Evolutionary conservation across 2,329 filamentous ascomycete genomes (phyloP).

Genomic region (Myriangium duriaei): DNA sequence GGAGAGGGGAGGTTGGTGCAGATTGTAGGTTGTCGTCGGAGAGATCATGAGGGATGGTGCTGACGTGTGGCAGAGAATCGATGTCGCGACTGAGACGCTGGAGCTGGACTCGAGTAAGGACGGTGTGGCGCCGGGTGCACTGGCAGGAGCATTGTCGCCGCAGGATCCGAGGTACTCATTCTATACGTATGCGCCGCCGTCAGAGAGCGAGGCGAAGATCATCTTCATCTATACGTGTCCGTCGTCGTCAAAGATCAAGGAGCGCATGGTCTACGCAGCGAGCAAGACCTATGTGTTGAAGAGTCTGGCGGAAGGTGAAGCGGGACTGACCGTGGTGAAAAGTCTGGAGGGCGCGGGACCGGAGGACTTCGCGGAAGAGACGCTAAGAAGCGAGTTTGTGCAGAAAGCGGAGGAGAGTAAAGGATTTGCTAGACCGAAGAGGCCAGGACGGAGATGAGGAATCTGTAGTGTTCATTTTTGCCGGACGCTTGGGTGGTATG

Average conservation of each 20-base stretch:
- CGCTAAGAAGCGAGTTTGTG: conserved; percentile 54
- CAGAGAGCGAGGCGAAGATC: conserved; percentile 42
- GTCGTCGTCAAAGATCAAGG: conserved; percentile 59
- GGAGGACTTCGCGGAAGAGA: conserved; percentile 55
- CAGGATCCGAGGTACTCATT: conserved; percentile 67
- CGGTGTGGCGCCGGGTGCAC: conserved; percentile 44
- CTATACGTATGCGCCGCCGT: conserved; percentile 53
- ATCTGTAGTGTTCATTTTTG: not conserved
- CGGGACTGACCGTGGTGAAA: conserved; percentile 55
- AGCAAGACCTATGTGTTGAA: conserved; percentile 47
- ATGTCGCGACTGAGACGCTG: conserved; percentile 55
- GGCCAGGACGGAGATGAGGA: conserved; percentile 50
- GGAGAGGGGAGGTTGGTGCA: conserved; percentile 43
- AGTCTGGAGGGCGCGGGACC: conserved; percentile 54
- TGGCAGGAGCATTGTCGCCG: conserved; percentile 49
- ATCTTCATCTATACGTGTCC: conserved; percentile 80
- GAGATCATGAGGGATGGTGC: not conserved
- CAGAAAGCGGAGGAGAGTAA: conserved; percentile 53
- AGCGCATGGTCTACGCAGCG: conserved; percentile 71
- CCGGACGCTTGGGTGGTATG: too few relatives aligned
- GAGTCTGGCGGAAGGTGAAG: conserved; percentile 51
- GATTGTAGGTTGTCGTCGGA: conserved; percentile 41
- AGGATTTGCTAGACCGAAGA: conserved; percentile 65
- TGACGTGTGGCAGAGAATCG: conserved; percentile 49
- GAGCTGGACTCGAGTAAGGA: conserved; percentile 47